Evolutionary conservation across 139 green algal species (phyloP).

Genomic region (Dunaliella sp.): DNA sequence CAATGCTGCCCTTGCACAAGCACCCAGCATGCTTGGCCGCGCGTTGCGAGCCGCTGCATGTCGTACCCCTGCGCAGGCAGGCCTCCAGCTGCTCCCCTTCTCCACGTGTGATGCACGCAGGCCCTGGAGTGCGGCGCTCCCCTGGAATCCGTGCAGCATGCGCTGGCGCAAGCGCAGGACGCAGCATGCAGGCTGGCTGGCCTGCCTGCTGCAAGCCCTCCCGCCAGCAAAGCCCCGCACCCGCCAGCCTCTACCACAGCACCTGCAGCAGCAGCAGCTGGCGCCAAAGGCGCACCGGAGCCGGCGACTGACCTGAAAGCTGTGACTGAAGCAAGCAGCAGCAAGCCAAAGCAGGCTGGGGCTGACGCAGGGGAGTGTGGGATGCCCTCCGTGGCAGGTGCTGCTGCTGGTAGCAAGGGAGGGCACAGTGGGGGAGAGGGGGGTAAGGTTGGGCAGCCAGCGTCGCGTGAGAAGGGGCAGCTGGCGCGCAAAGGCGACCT

Average conservation of each 20-base stretch:
- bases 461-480: conserved; percentile 6
- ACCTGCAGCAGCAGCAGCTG: conserved; percentile 4
- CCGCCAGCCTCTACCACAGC: background rate
- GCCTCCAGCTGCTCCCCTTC: too few species aligned
- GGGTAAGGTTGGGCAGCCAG: background rate
- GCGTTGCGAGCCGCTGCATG: too few species aligned
- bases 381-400: background rate
- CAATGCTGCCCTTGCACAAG: too few species aligned
- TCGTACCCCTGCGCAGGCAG: too few species aligned
- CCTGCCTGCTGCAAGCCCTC: background rate
- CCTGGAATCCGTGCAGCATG: conserved; percentile 20
- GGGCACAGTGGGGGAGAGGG: background rate
- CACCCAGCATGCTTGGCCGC: too few species aligned
- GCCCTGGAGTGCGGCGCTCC: conserved; percentile 16
- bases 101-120: too few species aligned
- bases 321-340: background rate
- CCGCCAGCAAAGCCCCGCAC: background rate
- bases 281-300: conserved; percentile 1
- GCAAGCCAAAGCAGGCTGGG: background rate
- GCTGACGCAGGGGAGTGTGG: too few species aligned
- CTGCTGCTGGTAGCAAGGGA: background rate
- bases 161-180: conserved; percentile 18
- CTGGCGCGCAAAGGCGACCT: conserved; percentile 56
- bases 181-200: conserved; percentile 18
- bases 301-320: background rate